Percentiles rank a stretch among this genome's conserved stretches.
These are phyloP conservation scores for Gynostemma pentaphyllum DNA, from an alignment of 306 rosid genomes.

Conservation along the genomic window DNA sequence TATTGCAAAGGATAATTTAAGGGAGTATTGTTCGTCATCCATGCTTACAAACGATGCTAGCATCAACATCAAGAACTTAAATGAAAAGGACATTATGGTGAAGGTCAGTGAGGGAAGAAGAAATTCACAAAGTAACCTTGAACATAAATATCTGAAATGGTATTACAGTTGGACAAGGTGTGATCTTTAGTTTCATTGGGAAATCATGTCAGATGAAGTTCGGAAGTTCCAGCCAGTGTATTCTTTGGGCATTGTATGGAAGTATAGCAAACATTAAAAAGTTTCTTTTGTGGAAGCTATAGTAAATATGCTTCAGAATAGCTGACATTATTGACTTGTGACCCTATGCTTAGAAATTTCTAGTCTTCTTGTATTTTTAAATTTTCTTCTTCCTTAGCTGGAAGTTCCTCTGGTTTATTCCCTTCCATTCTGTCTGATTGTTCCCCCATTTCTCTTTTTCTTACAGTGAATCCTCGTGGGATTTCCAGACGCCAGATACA, in stretches of 20 bases:
- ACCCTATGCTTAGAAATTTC: not conserved
- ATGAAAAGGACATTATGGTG: not conserved
- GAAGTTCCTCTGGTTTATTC: slow-evolving; percentile 1
- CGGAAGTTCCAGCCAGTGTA: not conserved
- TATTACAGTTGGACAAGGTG: not conserved
- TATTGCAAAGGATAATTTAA: not conserved
- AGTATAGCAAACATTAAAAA: not conserved
- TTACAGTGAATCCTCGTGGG: slow-evolving; percentile 26
- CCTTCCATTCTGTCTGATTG: slow-evolving; percentile 14
- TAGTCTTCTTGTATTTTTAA: not conserved
- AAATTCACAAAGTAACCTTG: not conserved
- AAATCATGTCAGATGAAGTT: not conserved
- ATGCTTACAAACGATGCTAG: not conserved
- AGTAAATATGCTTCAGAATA: not conserved
- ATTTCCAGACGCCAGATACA: slow-evolving; percentile 17
- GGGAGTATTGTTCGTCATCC: not conserved
- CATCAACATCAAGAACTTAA: not conserved
- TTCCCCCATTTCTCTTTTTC: slow-evolving; percentile 11
- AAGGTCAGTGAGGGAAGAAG: slow-evolving; percentile 1
- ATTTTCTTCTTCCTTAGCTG: not conserved
- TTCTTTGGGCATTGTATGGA: not conserved
- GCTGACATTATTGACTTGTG: not conserved
- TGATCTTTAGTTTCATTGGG: not conserved
- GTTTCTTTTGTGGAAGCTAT: not conserved
- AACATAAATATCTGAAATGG: not conserved